A percentile compares a stretch with the other conserved stretches of the same genome.
Evolutionary conservation across 2,329 filamentous ascomycete genomes (phyloP).

Genomic region (Cyclaneusma minus): DNA sequence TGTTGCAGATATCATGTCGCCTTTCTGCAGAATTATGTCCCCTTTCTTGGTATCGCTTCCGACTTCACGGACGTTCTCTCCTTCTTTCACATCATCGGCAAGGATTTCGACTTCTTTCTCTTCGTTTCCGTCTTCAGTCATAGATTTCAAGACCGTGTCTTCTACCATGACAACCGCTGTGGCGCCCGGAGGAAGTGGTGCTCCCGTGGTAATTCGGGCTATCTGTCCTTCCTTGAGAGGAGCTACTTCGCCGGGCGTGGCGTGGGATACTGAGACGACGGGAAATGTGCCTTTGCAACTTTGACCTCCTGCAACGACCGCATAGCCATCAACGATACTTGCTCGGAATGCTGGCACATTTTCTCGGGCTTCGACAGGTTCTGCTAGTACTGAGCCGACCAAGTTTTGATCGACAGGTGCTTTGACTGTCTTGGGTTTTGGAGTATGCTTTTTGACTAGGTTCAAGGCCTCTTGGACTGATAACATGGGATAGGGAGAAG

Average conservation of each 20-base stretch:
- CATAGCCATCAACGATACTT: conserved; percentile 95
- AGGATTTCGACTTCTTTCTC: conserved; percentile 81
- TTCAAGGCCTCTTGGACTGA: conserved; percentile 67
- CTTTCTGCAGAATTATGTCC: conserved; percentile 54
- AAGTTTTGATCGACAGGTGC: conserved; percentile 47
- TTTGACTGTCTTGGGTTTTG: conserved; percentile 39
- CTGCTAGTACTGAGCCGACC: conserved; percentile 65
- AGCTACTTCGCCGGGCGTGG: conserved; percentile 52
- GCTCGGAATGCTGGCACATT: conserved; percentile 86
- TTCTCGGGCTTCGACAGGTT: conserved; percentile 66
- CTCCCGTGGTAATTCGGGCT: conserved; percentile 85
- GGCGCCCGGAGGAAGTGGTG: conserved; percentile 74
- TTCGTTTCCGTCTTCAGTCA: conserved; percentile 67
- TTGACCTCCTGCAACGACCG: conserved; percentile 50
- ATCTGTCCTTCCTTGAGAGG: conserved; percentile 59
- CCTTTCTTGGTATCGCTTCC: conserved; percentile 71
- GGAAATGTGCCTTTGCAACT: conserved; percentile 69
- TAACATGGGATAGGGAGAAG: conserved; percentile 87
- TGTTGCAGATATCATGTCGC: conserved; percentile 69
- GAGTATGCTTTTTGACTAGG: conserved; percentile 59
- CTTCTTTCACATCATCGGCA: conserved; percentile 55
- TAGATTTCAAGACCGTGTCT: conserved; percentile 64
- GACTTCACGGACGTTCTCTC: conserved; percentile 82
- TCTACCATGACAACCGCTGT: conserved; percentile 96
- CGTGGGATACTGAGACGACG: conserved; percentile 76